Evolutionary conservation across 495 filamentous ascomycete genomes (phyloP).

Genomic region (Pyrenula massariospora): DNA sequence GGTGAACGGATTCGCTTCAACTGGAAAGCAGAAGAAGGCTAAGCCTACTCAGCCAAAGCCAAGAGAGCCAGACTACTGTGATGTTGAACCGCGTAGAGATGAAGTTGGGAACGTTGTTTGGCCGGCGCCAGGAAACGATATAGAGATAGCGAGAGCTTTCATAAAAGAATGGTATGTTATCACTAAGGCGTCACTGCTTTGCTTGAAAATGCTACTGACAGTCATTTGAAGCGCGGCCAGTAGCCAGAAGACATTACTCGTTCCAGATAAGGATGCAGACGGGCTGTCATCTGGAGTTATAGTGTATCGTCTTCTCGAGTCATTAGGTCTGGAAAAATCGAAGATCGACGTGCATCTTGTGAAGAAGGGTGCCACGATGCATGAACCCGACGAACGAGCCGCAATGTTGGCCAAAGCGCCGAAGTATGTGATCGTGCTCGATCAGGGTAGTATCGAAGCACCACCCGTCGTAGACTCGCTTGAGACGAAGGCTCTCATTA

Average conservation of each 20-base stretch:
- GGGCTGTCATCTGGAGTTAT: constrained; percentile 47
- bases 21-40: neutral
- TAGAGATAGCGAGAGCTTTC: constrained; percentile 29
- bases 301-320: constrained; percentile 36
- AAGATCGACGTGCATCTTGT: constrained; percentile 40
- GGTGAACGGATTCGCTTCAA: neutral
- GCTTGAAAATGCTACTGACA: neutral
- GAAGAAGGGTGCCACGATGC: constrained; percentile 37
- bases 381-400: constrained; percentile 29
- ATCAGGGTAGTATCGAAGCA: constrained; percentile 41
- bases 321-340: constrained; percentile 31
- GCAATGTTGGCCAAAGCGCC: constrained; percentile 31
- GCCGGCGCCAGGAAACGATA: constrained; percentile 38
- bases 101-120: constrained; percentile 32
- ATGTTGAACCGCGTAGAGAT: constrained; percentile 19
- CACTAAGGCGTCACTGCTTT: neutral
- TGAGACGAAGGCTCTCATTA: constrained; percentile 31
- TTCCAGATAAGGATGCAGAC: constrained; percentile 53
- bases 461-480: constrained; percentile 31
- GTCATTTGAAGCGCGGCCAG: constrained; percentile 10
- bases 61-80: constrained; percentile 20
- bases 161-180: constrained; percentile 27
- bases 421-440: constrained; percentile 43
- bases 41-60: neutral
- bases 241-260: constrained; percentile 26